Percentiles rank a stretch among this genome's conserved stretches.
Conservation (phyloP, 148 eudicot genomes). For the Cornus kousa region DNA sequence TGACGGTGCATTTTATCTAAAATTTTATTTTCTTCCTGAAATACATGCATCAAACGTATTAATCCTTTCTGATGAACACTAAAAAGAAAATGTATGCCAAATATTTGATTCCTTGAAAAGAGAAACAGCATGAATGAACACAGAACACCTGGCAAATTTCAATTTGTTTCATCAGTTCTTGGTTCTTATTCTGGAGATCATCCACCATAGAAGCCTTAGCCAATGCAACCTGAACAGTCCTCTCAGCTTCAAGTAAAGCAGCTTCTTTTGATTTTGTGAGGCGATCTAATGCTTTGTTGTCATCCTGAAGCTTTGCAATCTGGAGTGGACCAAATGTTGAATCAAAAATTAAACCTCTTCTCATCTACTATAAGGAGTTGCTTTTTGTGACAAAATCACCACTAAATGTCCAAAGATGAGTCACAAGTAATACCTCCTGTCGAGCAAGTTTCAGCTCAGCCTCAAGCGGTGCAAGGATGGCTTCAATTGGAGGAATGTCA, state of each 20-base stretch:
- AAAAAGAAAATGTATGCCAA: background rate
- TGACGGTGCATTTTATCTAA: conserved; percentile 71
- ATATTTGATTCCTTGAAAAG: background rate
- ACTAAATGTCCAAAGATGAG: conserved; percentile 1
- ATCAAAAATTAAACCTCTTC: background rate
- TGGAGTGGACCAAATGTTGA: conserved; percentile 17
- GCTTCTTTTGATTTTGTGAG: conserved; percentile 77
- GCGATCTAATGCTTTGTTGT: conserved; percentile 63
- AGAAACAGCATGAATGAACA: background rate
- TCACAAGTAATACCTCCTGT: conserved; percentile 43
- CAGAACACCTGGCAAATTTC: conserved; percentile 62
- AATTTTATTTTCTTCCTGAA: conserved; percentile 66
- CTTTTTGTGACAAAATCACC: background rate
- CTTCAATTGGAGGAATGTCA: conserved; percentile 81
- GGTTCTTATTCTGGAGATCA: conserved; percentile 70
- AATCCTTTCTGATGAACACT: background rate
- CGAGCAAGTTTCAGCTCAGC: conserved; percentile 75
- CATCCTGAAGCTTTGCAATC: conserved; percentile 77
- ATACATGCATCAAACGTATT: background rate
- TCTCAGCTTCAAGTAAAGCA: conserved; percentile 70
- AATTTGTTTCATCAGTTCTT: conserved; percentile 70
- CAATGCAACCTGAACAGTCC: conserved; percentile 65
- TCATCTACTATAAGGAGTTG: background rate
- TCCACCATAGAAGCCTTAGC: conserved; percentile 78
- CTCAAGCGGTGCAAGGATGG: conserved; percentile 69